Evolutionary conservation across 2,329 filamentous ascomycete species (phyloP), one percentile per base, ranked within the genome.

Genomic region (Moelleriella libera): DNA sequence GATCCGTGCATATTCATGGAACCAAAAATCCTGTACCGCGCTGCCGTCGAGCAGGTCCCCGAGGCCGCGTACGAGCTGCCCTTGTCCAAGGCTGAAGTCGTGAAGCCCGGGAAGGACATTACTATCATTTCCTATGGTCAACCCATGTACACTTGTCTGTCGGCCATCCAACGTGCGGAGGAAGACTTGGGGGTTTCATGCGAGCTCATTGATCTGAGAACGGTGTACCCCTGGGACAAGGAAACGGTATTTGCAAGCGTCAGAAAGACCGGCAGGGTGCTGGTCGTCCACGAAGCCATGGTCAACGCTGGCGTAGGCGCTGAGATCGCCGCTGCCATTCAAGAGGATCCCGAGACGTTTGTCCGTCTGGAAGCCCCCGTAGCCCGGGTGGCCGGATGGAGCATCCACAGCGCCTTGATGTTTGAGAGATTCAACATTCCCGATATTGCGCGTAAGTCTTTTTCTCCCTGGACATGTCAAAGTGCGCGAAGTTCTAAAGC

Each of bases 1-100:
- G 89, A 96, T 62, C 89, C 89, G 0, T 87, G 90, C 52, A 71
- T 96, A 47, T 94, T 96, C 65, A 82, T 96, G 82, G 89, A 96
- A 62, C 89, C 89, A 43, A 96, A 96, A 68, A 85, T 92, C 44
- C 70, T 96, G 10, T 96, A 96, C 63, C 82, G 89, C 21, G 88
- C 89, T 0, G 86, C 89, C 0, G 86, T 94, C 30, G 89, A 96
- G 64, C 86, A 95, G 62, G 89, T 96, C 1, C 89, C 89, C 0
- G 77, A 81, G 1, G 83, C 80, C 28, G 70, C 85, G 3, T 96
- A 92, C 62, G 80, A 81, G n/a, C 74, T 96, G 11, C 88, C 88
- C 0, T 71, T 96, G 9, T 87, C 82, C 56, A 90, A 87, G 62
- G 89, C 89, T 0, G 88, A 96, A 60, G 66, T 94, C 0, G 61